A percentile compares a stretch with the other conserved stretches of the same genome.
phyloP scores from a whole-genome alignment of 2,329 filamentous ascomycete species.

The Verticillium dahliae region DNA sequence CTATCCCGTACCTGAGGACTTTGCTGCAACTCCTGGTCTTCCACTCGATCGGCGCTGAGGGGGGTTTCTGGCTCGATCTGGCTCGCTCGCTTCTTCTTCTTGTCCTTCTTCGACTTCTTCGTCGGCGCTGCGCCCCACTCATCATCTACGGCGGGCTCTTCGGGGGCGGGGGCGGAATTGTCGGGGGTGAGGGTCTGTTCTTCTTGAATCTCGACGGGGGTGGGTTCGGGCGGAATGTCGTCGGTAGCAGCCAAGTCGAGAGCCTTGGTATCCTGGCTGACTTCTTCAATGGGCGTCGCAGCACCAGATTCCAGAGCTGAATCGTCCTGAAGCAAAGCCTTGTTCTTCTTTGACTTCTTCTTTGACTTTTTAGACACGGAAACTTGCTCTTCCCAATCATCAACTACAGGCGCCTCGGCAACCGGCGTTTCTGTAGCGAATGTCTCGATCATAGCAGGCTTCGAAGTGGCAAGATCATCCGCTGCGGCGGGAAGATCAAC shows the following conservation, averaged over 20 bases:
- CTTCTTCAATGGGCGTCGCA: conserved; percentile 1
- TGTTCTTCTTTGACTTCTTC: conserved; percentile 13
- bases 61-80: conserved; percentile 1
- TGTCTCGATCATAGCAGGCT: conserved; percentile 5
- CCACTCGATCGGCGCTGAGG: background rate
- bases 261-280: background rate
- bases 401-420: conserved; percentile 4
- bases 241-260: background rate
- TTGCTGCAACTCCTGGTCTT: conserved; percentile 4
- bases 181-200: background rate
- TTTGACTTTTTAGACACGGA: conserved; percentile 9
- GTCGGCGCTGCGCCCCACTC: background rate
- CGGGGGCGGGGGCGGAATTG: background rate
- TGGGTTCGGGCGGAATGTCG: background rate
- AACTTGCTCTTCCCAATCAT: conserved; percentile 1
- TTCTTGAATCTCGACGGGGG: background rate
- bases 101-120: conserved; percentile 14
- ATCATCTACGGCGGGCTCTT: background rate
- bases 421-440: background rate
- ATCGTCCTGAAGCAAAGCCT: conserved; percentile 2
- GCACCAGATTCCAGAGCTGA: background rate
- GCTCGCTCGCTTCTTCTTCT: conserved; percentile 8
- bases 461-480: background rate
- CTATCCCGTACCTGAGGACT: conserved; percentile 3
- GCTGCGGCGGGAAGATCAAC: background rate